Base-by-base conservation (phyloP, 345 rosid species). In the Gynandropsis gynandra region DNA sequence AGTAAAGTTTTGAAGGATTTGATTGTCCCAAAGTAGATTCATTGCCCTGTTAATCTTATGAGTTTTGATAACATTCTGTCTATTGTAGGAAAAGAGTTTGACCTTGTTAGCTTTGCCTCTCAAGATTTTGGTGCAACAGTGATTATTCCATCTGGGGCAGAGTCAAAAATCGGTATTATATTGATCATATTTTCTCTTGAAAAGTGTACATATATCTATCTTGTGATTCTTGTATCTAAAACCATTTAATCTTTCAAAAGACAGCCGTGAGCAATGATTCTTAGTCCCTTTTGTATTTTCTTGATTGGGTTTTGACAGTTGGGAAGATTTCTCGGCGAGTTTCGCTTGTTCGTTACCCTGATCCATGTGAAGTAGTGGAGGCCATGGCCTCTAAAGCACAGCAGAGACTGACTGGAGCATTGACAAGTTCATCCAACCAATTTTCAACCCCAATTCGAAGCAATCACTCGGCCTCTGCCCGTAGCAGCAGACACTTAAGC, bases 301-400 rank as follows among this genome's bases (percentile, higher is more conserved):
- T 41, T 42, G 35, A 54, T 35, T 2, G 24, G n/a, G 33, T 54
- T 49, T 61, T 73, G 59, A 11, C 42, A 87, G 94, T 49, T 54
- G 85, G 81, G 52, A 81, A 76, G 64, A 67, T 84, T 55, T 64
- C 87, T 12, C 61, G 83, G 10, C 66, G 78, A 52, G 80, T 80
- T 18, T 70, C 94, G 1, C 58, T 87, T 13, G 82, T 76, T 43
- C 74, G 76, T 49, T 78, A 62, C 61, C 82, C 82, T 12, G 94
- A 81, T 12, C 87, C 96, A 5, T 58, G 74, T 14, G 80, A 84
- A 58, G 66, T 80, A 9, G 36, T 46, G 3, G 80, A 78, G 58
- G 48, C 60, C 16, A 35, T 29, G 13, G 59, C 20, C 20, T 32
- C 58, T 11, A 59, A 58, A 42, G 31, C 47, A 9, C 49, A 54